phyloP scores from a whole-genome alignment of 108 stramenopile genomes.

The Skeletonema potamos region DNA sequence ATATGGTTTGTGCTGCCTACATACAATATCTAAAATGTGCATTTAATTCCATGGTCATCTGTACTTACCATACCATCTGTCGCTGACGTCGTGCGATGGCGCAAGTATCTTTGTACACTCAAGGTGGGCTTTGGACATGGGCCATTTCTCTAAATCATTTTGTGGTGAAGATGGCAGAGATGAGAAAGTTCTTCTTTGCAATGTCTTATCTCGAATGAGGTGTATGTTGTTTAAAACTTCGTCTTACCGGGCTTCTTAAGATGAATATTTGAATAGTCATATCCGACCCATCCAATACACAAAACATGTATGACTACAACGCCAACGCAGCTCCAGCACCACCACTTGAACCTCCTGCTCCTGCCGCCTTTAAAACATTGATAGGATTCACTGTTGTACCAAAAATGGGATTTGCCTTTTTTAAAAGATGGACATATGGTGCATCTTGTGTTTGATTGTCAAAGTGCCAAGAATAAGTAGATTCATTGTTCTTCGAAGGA shows the following conservation, averaged over 20 bases:
- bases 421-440: constrained; percentile 29
- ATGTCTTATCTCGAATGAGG: too few relatives aligned
- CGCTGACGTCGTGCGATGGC: too few relatives aligned
- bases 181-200: too few relatives aligned
- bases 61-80: too few relatives aligned
- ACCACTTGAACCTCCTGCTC: constrained; percentile 64
- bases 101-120: too few relatives aligned
- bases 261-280: too few relatives aligned
- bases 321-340: constrained; percentile 61
- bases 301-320: constrained; percentile 44
- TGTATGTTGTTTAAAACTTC: too few relatives aligned
- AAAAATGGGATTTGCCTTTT: constrained; percentile 38
- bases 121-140: background rate
- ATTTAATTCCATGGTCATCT: too few relatives aligned
- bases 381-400: constrained; percentile 58
- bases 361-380: constrained; percentile 36
- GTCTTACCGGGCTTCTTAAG: too few relatives aligned
- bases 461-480: background rate
- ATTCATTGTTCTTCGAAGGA: background rate
- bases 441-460: constrained; percentile 27
- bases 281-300: constrained; percentile 55
- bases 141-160: background rate
- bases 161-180: too few relatives aligned
- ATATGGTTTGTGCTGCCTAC: too few relatives aligned
- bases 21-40: too few relatives aligned